Conservation (phyloP, 1,139 yeast genomes). For the Pichia sp. region DNA sequence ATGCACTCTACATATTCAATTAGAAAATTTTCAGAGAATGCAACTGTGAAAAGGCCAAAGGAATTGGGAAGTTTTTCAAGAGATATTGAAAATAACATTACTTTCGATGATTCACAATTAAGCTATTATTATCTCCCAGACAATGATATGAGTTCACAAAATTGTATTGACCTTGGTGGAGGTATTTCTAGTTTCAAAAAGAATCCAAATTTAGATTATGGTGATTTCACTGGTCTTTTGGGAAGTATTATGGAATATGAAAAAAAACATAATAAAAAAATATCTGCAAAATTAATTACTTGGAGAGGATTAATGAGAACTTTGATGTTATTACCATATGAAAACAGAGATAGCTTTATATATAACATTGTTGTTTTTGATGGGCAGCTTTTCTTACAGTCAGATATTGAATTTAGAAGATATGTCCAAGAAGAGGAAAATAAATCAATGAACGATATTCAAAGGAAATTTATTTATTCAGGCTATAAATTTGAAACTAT, state of each 20-base stretch:
- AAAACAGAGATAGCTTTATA: conserved; percentile 50
- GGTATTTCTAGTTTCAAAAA: conserved; percentile 59
- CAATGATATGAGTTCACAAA: conserved; percentile 42
- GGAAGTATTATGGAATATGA: conserved; percentile 54
- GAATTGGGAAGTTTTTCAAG: conserved; percentile 60
- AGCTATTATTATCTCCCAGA: conserved; percentile 77
- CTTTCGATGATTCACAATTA: conserved; percentile 46
- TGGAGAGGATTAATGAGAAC: conserved; percentile 80
- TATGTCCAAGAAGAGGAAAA: conserved; percentile 21
- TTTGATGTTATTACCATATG: conserved; percentile 57
- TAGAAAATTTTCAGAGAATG: conserved; percentile 43
- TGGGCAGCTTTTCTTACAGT: conserved; percentile 79
- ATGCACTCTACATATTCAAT: conserved; percentile 32
- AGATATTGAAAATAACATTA: conserved; percentile 43
- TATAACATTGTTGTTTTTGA: conserved; percentile 62
- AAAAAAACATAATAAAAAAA: conserved; percentile 36
- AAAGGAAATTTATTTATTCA: conserved; percentile 49
- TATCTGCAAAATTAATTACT: conserved; percentile 63
- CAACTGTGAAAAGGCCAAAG: conserved; percentile 66
- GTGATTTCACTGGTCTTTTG: conserved; percentile 49
- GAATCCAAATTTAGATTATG: conserved; percentile 23
- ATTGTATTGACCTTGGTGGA: conserved; percentile 49
- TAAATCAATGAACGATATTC: conserved; percentile 34
- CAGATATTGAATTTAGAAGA: conserved; percentile 40
- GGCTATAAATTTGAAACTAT: conserved; percentile 83